These are phyloP conservation scores for Endoconidiophora laricicola DNA, from an alignment of 2,329 filamentous ascomycete genomes.

Conservation along the genomic window DNA sequence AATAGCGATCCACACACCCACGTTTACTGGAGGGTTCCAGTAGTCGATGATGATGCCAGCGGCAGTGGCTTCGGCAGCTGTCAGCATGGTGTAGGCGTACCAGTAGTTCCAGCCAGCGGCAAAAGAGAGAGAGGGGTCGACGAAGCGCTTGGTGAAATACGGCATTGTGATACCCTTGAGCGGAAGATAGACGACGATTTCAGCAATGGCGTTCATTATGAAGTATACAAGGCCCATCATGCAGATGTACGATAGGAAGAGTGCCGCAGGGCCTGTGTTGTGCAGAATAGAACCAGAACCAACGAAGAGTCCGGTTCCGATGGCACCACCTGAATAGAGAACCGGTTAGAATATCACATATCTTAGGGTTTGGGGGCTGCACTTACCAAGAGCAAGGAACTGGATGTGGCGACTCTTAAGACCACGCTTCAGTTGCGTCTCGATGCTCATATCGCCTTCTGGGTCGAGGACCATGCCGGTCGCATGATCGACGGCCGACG, in stretches of 20 bases:
- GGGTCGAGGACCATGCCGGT: constrained; percentile 7
- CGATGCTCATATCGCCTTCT: constrained; percentile 13
- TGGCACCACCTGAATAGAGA: constrained; percentile 27
- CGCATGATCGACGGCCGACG: constrained; percentile 1
- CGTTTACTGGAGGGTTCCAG: constrained; percentile 35
- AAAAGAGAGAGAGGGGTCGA: constrained; percentile 39
- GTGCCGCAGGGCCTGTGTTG: constrained; percentile 43
- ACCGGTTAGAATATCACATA: background rate
- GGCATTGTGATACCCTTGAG: constrained; percentile 40
- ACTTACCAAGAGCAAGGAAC: constrained; percentile 36
- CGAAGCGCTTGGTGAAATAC: constrained; percentile 38
- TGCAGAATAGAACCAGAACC: constrained; percentile 41
- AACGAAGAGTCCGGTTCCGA: constrained; percentile 49
- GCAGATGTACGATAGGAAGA: constrained; percentile 51
- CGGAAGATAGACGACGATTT: constrained; percentile 38
- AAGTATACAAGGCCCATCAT: constrained; percentile 38
- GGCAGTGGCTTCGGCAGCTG: constrained; percentile 41
- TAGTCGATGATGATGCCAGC: constrained; percentile 43
- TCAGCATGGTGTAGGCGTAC: constrained; percentile 42
- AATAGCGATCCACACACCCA: constrained; percentile 43
- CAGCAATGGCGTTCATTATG: constrained; percentile 37
- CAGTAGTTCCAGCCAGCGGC: constrained; percentile 45
- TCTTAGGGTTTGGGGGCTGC: background rate
- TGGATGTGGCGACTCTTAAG: constrained; percentile 45
- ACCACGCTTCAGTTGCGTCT: constrained; percentile 35